Conservation (phyloP, 164 flowering plant species). For the Magnolia sinica region DNA sequence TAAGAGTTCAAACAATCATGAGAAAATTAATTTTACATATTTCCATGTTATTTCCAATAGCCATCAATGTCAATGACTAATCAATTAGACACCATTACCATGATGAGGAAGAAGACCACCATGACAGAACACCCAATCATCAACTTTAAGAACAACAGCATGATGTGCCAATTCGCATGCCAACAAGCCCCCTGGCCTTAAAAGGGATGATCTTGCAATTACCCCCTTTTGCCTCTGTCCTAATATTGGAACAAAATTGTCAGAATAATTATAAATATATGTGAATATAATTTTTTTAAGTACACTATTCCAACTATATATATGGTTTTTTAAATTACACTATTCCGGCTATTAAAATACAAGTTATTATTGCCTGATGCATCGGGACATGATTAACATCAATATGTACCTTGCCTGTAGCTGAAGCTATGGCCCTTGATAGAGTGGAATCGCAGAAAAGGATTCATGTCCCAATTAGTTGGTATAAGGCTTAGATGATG, state of each 20-base stretch:
- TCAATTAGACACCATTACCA: slow-evolving; percentile 40
- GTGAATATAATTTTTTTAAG: background rate
- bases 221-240: slow-evolving; percentile 96
- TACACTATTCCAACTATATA: background rate
- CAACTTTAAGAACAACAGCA: slow-evolving; percentile 75
- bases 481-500: too few relatives aligned
- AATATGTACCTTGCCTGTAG: background rate
- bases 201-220: slow-evolving; percentile 70
- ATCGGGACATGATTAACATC: background rate
- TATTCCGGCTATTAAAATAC: background rate
- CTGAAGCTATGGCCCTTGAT: too few relatives aligned
- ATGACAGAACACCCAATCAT: slow-evolving; percentile 97
- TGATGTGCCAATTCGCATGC: slow-evolving; percentile 84
- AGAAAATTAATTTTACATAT: background rate
- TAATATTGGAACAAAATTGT: slow-evolving; percentile 38
- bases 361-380: background rate
- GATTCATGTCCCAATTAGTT: too few relatives aligned
- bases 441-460: too few relatives aligned
- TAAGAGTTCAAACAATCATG: background rate
- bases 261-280: slow-evolving; percentile 14
- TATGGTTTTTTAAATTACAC: background rate
- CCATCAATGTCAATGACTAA: background rate
- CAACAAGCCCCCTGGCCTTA: slow-evolving; percentile 83
- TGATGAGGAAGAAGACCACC: slow-evolving; percentile 99
- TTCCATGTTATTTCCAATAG: background rate